phyloP scores from a whole-genome alignment of 2,329 filamentous ascomycete genomes.

The Emergomyces africanus region DNA sequence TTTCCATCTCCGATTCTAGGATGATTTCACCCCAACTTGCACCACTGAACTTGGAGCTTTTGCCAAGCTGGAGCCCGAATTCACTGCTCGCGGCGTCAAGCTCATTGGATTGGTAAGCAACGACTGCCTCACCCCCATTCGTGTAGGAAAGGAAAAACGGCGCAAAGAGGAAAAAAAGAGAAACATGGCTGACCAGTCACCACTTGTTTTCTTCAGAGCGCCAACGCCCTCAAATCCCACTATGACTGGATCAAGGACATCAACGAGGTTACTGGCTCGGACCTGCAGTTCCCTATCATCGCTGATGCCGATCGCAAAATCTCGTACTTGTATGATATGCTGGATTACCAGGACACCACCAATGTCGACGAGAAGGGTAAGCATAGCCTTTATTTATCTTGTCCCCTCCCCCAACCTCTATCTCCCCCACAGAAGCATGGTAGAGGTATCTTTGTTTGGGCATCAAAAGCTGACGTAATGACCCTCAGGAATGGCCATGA shows the following conservation, averaged over 20 bases:
- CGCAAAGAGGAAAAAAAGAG: neutral
- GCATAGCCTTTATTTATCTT: neutral
- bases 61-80: conserved; percentile 77
- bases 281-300: conserved; percentile 66
- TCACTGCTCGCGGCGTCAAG: conserved; percentile 76
- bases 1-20: conserved; percentile 12
- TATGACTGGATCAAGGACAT: conserved; percentile 86
- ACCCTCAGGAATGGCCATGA: conserved; percentile 55
- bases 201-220: conserved; percentile 33
- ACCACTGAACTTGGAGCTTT: conserved; percentile 92
- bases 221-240: conserved; percentile 76
- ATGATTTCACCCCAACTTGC: conserved; percentile 87
- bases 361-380: conserved; percentile 64
- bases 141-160: neutral
- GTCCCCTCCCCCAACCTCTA: neutral
- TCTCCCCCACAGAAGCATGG: neutral
- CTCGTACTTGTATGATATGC: conserved; percentile 67
- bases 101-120: conserved; percentile 61
- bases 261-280: conserved; percentile 59
- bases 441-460: neutral
- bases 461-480: conserved; percentile 2
- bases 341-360: conserved; percentile 69
- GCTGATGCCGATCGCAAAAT: conserved; percentile 69
- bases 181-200: neutral
- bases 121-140: neutral